Conservation (phyloP, 371 early-diverging fungal species). For the Mortierella sp. region DNA sequence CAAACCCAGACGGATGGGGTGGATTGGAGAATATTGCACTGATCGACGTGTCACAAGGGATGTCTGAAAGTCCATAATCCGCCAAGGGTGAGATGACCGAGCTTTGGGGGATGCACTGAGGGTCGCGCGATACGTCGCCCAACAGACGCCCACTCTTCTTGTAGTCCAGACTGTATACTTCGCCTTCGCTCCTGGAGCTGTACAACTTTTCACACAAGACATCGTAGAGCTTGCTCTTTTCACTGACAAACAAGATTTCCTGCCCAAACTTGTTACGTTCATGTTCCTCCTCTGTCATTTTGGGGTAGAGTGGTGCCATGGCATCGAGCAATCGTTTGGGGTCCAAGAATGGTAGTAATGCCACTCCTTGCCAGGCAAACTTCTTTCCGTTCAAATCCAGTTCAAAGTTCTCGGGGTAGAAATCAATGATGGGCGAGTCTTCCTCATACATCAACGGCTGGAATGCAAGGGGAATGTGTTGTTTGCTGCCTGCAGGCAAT, state of each 20-base stretch:
- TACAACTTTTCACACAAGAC: slow-evolving; percentile 69
- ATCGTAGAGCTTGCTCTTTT: slow-evolving; percentile 74
- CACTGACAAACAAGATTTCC: slow-evolving; percentile 77
- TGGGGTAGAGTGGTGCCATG: slow-evolving; percentile 73
- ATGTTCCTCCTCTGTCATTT: slow-evolving; percentile 80
- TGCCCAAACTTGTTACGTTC: slow-evolving; percentile 81
- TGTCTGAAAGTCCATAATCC: slow-evolving; percentile 66
- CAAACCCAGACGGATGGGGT: slow-evolving; percentile 45
- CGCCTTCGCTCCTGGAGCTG: slow-evolving; percentile 60
- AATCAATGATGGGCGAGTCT: slow-evolving; percentile 89
- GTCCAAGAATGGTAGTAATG: slow-evolving; percentile 94
- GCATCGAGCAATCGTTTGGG: slow-evolving; percentile 83
- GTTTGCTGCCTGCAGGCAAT: slow-evolving; percentile 88
- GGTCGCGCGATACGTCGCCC: slow-evolving; percentile 74
- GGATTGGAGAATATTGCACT: slow-evolving; percentile 68
- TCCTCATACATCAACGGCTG: slow-evolving; percentile 87
- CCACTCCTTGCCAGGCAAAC: slow-evolving; percentile 97
- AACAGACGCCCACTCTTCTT: slow-evolving; percentile 66
- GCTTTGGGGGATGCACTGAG: slow-evolving; percentile 76
- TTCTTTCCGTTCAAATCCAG: slow-evolving; percentile 98
- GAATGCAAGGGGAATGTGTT: slow-evolving; percentile 84
- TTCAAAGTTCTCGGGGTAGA: slow-evolving; percentile 93
- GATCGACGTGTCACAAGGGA: slow-evolving; percentile 65
- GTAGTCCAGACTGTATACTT: slow-evolving; percentile 66
- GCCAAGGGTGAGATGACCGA: slow-evolving; percentile 76